These are phyloP conservation scores for Aspergillus intermedius DNA, from an alignment of 2,329 filamentous ascomycete genomes.

Conservation along the genomic window DNA sequence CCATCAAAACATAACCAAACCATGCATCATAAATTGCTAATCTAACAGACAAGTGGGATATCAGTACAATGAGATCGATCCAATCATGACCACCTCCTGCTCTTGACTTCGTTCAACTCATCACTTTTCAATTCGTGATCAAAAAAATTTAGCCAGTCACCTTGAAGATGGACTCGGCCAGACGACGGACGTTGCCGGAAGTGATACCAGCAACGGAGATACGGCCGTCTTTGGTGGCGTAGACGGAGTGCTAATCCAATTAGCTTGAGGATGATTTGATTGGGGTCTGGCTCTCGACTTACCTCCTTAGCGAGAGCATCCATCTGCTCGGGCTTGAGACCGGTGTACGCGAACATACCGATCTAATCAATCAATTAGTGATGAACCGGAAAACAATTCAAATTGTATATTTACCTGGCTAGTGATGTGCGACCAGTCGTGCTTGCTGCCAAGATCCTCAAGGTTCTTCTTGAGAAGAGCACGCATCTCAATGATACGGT, in stretches of 20 bases:
- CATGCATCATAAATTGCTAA: not conserved
- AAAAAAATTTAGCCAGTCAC: slow-evolving; percentile 38
- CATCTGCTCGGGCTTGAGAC: slow-evolving; percentile 86
- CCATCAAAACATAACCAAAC: too few relatives aligned
- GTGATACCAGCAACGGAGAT: slow-evolving; percentile 48
- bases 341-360: slow-evolving; percentile 99
- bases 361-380: slow-evolving; percentile 46
- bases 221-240: slow-evolving; percentile 72
- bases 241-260: slow-evolving; percentile 66
- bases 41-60: slow-evolving; percentile 20
- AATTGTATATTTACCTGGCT: slow-evolving; percentile 53
- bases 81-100: not conserved
- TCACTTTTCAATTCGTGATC: slow-evolving; percentile 4
- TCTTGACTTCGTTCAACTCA: slow-evolving; percentile 2
- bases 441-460: slow-evolving; percentile 88
- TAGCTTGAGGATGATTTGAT: too few relatives aligned
- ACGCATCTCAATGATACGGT: slow-evolving; percentile 98
- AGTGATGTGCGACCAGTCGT: slow-evolving; percentile 98
- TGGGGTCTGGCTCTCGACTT: slow-evolving; percentile 16
- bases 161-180: slow-evolving; percentile 47
- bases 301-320: slow-evolving; percentile 80
- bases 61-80: slow-evolving; percentile 17
- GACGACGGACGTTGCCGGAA: slow-evolving; percentile 43
- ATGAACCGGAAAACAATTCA: not conserved
- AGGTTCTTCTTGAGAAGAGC: slow-evolving; percentile 90